Percentiles rank a stretch among this genome's conserved stretches.
These are phyloP conservation scores for Ceraceosorus guamensis DNA, from an alignment of 1,284 basidiomycete genomes.

Conservation along the genomic window DNA sequence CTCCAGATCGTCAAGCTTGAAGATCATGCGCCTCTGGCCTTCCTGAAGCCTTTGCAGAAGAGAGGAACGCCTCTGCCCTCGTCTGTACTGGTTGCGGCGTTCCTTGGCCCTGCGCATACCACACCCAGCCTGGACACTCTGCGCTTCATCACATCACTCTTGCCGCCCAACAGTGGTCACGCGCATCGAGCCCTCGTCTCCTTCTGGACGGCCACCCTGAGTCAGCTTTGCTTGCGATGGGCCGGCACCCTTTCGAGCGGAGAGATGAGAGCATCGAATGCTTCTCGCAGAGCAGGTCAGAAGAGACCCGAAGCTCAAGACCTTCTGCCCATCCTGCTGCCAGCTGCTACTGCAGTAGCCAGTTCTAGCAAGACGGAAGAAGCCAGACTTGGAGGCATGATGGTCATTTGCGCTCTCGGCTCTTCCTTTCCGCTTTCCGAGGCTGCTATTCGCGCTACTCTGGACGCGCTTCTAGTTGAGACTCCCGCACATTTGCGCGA, in stretches of 20 bases:
- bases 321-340: slow-evolving; percentile 45
- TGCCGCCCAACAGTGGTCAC: slow-evolving; percentile 59
- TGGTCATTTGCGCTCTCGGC: slow-evolving; percentile 34
- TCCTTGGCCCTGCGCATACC: slow-evolving; percentile 41
- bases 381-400: slow-evolving; percentile 1
- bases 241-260: no score
- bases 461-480: background rate
- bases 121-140: slow-evolving; percentile 59
- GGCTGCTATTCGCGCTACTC: background rate
- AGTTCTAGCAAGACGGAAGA: slow-evolving; percentile 8
- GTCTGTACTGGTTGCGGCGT: slow-evolving; percentile 29
- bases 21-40: slow-evolving; percentile 43
- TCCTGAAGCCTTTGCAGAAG: slow-evolving; percentile 36
- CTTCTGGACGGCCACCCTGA: slow-evolving; percentile 73
- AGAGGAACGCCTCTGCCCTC: slow-evolving; percentile 33
- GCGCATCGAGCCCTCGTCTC: slow-evolving; percentile 68
- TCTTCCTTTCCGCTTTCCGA: background rate
- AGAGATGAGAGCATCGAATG: slow-evolving; percentile 52
- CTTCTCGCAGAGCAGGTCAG: slow-evolving; percentile 41
- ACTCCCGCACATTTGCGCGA: no score
- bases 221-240: slow-evolving; percentile 58
- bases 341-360: slow-evolving; percentile 37
- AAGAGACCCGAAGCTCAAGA: slow-evolving; percentile 16
- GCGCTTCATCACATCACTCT: slow-evolving; percentile 58
- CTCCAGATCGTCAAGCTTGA: slow-evolving; percentile 73